Percentiles rank a stretch among this genome's conserved stretches.
Conservation (phyloP, 169 alveolate genomes). For the Eimeria falciformis region DNA sequence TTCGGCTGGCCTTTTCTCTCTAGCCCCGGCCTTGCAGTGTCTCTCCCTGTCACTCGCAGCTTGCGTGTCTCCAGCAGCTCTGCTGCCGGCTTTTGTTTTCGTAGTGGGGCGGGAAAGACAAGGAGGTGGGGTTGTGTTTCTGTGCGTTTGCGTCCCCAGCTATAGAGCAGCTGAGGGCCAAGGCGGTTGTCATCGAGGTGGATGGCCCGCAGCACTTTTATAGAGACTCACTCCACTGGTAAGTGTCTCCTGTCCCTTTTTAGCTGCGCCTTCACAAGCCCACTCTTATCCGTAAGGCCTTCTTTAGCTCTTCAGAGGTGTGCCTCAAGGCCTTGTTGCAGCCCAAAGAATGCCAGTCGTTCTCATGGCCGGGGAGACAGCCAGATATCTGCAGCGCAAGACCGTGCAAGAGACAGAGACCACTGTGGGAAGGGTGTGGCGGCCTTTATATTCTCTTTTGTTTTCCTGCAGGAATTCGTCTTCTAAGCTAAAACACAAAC, state of each 20-base stretch:
- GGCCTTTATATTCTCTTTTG: neutral
- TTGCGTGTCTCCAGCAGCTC: neutral
- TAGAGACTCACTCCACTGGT: conserved; percentile 75
- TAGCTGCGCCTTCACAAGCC: no score
- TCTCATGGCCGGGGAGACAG: no score
- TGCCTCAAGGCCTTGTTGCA: no score
- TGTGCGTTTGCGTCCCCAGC: conserved; percentile 6
- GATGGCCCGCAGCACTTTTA: conserved; percentile 78
- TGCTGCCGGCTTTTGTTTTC: no score
- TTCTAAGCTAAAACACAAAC: conserved; percentile 68
- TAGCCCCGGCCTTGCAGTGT: neutral
- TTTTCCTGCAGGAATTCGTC: conserved; percentile 64
- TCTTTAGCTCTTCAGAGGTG: no score
- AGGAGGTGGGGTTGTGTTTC: neutral
- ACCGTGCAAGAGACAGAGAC: no score
- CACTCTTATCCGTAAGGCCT: no score
- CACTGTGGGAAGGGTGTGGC: neutral
- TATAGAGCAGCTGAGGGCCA: conserved; percentile 49
- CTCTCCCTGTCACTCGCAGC: neutral
- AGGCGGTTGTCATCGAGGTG: conserved; percentile 71
- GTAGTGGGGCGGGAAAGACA: neutral
- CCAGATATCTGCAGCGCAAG: no score
- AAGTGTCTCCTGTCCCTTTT: no score
- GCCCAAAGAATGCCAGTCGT: no score
- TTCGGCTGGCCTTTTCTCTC: no score